A percentile compares a stretch with the other conserved stretches of the same genome.
These are phyloP conservation scores for Quercus phellos DNA, from an alignment of 331 rosid genomes.

Conservation along the genomic window DNA sequence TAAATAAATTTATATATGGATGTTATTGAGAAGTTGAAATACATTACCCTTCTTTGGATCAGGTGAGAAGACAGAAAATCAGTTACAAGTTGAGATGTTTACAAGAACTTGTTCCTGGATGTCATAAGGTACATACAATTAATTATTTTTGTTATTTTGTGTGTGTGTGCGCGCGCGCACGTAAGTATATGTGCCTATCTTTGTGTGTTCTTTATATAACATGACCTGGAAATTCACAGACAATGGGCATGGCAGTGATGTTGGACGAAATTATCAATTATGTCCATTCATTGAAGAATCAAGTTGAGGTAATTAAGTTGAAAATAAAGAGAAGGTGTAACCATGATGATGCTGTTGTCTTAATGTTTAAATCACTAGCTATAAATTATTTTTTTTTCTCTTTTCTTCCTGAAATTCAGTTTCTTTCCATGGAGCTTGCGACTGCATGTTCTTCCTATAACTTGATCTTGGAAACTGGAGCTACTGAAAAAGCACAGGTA, in stretches of 20 bases:
- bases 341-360: not conserved
- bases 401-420: slow-evolving; percentile 14
- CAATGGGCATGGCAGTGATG: slow-evolving; percentile 25
- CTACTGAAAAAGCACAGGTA: slow-evolving; percentile 10
- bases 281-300: slow-evolving; percentile 23
- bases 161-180: too few relatives aligned
- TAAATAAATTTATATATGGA: too few relatives aligned
- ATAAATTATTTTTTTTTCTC: not conserved
- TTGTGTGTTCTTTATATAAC: not conserved
- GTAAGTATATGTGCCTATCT: not conserved
- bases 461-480: not conserved
- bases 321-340: not conserved
- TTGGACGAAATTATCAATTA: slow-evolving; percentile 32
- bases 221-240: slow-evolving; percentile 7
- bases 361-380: not conserved
- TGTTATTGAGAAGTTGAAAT: not conserved
- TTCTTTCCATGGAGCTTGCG: slow-evolving; percentile 28
- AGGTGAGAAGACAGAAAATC: slow-evolving; percentile 32
- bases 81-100: slow-evolving; percentile 21
- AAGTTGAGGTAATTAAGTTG: slow-evolving; percentile 24
- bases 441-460: slow-evolving; percentile 18
- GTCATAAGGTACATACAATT: slow-evolving; percentile 14
- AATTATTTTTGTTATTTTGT: not conserved
- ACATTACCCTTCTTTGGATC: not conserved
- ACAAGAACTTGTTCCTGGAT: slow-evolving; percentile 26